These are phyloP conservation scores for Candida sp. DNA, from an alignment of 1,139 yeast species.

Conservation along the genomic window DNA sequence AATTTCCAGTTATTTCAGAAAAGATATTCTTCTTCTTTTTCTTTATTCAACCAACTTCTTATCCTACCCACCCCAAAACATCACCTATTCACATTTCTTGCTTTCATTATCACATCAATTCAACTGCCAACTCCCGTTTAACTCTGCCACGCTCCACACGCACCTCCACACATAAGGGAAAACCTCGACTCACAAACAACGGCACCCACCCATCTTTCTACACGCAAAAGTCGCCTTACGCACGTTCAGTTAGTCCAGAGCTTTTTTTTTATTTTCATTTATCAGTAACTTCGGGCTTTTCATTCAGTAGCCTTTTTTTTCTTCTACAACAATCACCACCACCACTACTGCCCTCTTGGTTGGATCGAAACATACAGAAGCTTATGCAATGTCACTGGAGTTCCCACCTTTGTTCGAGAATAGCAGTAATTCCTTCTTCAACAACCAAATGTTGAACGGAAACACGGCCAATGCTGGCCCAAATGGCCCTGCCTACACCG, in stretches of 20 bases:
- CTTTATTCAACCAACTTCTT: neutral
- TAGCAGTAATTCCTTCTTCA: conserved; percentile 5
- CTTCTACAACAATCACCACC: no score
- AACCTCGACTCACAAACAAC: no score
- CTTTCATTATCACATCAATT: neutral
- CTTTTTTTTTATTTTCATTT: neutral
- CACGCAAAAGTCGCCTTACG: neutral
- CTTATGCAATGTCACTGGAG: conserved; percentile 14
- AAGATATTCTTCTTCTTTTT: neutral
- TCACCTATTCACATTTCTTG: neutral
- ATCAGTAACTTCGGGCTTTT: neutral
- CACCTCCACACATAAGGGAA: no score
- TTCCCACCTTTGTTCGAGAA: conserved; percentile 15
- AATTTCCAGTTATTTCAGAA: neutral
- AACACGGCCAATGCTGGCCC: conserved; percentile 3
- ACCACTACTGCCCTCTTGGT: no score
- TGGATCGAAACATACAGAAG: neutral
- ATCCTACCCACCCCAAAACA: no score
- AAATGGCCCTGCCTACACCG: neutral
- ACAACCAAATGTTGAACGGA: conserved; percentile 2
- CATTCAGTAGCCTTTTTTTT: no score
- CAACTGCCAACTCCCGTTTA: no score
- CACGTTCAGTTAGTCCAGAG: neutral
- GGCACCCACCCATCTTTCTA: no score
- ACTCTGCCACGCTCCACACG: no score